Percentiles rank a stretch among this genome's conserved stretches.
Evolutionary conservation across 2,329 filamentous ascomycete genomes (phyloP).

Genomic region (Colletotrichum viniferum): DNA sequence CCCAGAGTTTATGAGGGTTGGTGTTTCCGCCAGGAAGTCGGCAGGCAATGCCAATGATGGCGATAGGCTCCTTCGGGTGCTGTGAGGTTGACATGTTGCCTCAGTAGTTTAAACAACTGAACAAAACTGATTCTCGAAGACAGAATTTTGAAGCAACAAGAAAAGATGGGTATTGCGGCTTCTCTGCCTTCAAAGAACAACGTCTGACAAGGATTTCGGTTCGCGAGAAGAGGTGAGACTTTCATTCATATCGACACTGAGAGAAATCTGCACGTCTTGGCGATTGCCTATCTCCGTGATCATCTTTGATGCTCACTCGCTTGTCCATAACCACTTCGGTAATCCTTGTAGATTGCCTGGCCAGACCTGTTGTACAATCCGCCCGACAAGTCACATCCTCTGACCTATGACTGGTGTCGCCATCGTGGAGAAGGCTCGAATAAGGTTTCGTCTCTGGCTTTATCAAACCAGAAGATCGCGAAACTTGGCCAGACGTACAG

Average conservation of each 20-base stretch:
- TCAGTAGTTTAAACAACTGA: not conserved
- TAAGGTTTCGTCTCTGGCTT: not conserved
- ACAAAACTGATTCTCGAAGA: not conserved
- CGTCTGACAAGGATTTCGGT: not conserved
- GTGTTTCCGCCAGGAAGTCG: constrained; percentile 42
- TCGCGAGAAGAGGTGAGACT: not conserved
- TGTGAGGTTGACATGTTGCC: not conserved
- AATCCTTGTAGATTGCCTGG: not conserved
- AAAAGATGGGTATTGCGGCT: not conserved
- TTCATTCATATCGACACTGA: not conserved
- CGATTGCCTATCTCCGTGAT: not conserved
- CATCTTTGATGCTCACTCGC: not conserved
- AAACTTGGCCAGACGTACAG: not conserved
- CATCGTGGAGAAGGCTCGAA: not conserved
- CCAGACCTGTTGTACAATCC: not conserved
- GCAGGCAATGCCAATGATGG: constrained; percentile 47
- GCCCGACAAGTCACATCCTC: not conserved
- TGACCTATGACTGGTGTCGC: not conserved
- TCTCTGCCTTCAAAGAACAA: not conserved
- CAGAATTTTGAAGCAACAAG: not conserved
- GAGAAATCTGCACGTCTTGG: not conserved
- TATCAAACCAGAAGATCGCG: not conserved
- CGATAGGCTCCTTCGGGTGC: constrained; percentile 31
- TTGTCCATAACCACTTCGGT: not conserved
- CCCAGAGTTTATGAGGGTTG: constrained; percentile 39